A percentile compares a stretch with the other conserved stretches of the same genome.
These are phyloP conservation scores for Rhododendron ovatum DNA, from an alignment of 148 eudicot species.

Conservation along the genomic window DNA sequence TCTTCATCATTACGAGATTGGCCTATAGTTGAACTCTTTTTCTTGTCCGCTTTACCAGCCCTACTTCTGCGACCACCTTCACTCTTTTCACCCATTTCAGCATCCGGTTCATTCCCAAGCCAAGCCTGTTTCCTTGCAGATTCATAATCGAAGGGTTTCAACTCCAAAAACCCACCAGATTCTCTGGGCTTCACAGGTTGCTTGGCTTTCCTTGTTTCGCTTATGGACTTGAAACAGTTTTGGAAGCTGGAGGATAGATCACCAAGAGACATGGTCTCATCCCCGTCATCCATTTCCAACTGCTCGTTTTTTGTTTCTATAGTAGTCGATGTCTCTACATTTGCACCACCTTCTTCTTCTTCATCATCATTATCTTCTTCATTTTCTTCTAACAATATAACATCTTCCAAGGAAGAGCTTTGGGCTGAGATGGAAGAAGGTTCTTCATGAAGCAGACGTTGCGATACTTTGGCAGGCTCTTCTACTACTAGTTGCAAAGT, in stretches of 20 bases:
- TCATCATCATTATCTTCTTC: slow-evolving; percentile 6
- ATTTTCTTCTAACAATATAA: slow-evolving; percentile 38
- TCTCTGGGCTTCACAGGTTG: slow-evolving; percentile 17
- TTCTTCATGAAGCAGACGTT: slow-evolving; percentile 11
- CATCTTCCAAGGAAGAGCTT: slow-evolving; percentile 33
- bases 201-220: slow-evolving; percentile 22
- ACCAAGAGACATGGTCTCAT: slow-evolving; percentile 55
- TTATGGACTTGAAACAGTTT: slow-evolving; percentile 49
- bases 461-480: slow-evolving; percentile 22
- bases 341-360: slow-evolving; percentile 14
- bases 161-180: slow-evolving; percentile 21
- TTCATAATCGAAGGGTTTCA: slow-evolving; percentile 74
- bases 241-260: slow-evolving; percentile 79
- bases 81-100: slow-evolving; percentile 11
- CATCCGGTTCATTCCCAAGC: slow-evolving; percentile 34
- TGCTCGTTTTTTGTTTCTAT: slow-evolving; percentile 13
- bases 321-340: slow-evolving; percentile 29
- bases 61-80: slow-evolving; percentile 10
- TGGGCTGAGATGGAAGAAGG: neutral
- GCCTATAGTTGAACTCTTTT: slow-evolving; percentile 23
- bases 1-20: slow-evolving; percentile 31
- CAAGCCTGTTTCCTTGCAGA: slow-evolving; percentile 54
- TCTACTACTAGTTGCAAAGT: slow-evolving; percentile 18
- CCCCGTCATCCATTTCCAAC: slow-evolving; percentile 29
- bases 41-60: slow-evolving; percentile 15